These are phyloP conservation scores for Paracoccidioides brasiliensis DNA, from an alignment of 2,329 filamentous ascomycete genomes.

Conservation along the genomic window DNA sequence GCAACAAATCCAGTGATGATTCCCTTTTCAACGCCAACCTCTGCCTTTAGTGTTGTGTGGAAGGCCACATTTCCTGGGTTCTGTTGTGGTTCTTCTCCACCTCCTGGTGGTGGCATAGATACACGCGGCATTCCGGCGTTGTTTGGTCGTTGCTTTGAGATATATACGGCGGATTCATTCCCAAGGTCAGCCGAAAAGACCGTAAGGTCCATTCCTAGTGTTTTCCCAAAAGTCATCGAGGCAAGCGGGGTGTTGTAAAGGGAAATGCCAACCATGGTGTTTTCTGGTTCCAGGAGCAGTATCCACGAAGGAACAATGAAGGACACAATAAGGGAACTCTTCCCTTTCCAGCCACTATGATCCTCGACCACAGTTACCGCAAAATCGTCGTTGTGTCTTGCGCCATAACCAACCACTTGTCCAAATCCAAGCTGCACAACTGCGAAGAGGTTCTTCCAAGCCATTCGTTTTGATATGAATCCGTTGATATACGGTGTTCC, in stretches of 20 bases:
- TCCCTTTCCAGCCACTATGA: conserved; percentile 13
- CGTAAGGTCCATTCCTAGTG: conserved; percentile 12
- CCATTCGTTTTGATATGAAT: conserved; percentile 5
- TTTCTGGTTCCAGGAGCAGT: conserved; percentile 9
- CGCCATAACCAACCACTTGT: conserved; percentile 6
- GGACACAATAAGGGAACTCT: conserved; percentile 16
- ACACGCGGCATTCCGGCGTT: conserved; percentile 8
- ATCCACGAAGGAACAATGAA: conserved; percentile 15
- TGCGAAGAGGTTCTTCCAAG: conserved; percentile 14
- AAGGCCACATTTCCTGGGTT: neutral
- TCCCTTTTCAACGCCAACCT: conserved; percentile 2
- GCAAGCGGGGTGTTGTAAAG: conserved; percentile 10
- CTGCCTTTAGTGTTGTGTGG: conserved; percentile 3
- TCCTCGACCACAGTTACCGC: conserved; percentile 13
- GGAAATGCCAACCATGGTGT: conserved; percentile 11
- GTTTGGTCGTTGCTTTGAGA: conserved; percentile 19
- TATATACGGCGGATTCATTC: conserved; percentile 13
- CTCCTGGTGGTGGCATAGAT: conserved; percentile 1
- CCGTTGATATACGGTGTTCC: conserved; percentile 10
- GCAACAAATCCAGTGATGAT: conserved; percentile 7
- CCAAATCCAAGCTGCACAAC: conserved; percentile 16
- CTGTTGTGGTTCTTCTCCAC: neutral
- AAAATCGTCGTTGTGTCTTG: conserved; percentile 10
- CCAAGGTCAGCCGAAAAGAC: conserved; percentile 13
- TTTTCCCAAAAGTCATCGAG: conserved; percentile 4